Conservation (phyloP, 2,329 filamentous ascomycete genomes). For the Diaporthe sp. region DNA sequence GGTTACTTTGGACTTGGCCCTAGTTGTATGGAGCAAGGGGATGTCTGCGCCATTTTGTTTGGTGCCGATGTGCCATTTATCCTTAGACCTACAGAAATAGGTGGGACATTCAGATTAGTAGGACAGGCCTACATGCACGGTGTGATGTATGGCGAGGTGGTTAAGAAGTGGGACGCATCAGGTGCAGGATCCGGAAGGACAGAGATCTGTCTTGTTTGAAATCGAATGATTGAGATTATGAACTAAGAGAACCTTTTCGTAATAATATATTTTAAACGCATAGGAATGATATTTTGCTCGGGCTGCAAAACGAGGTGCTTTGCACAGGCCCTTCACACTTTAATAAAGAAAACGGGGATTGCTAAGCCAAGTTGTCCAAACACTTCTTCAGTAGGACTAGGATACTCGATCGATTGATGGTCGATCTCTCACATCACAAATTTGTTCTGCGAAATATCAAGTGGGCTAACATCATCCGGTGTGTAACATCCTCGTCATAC, state of each 20-base stretch:
- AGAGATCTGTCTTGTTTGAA: neutral
- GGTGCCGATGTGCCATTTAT: neutral
- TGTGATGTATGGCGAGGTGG: constrained; percentile 2
- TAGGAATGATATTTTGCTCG: too few species aligned
- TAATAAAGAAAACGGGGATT: too few species aligned
- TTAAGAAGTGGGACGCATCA: neutral
- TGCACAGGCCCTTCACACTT: too few species aligned
- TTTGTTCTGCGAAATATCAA: too few species aligned
- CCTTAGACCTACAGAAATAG: neutral
- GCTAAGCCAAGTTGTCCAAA: too few species aligned
- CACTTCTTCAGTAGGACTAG: too few species aligned
- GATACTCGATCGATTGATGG: too few species aligned
- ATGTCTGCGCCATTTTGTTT: neutral
- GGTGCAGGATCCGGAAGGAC: neutral
- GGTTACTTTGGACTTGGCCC: neutral
- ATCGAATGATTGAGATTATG: neutral
- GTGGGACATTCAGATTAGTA: neutral
- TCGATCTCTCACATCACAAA: too few species aligned
- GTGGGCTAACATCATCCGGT: too few species aligned
- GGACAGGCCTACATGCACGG: neutral
- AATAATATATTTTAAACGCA: too few species aligned
- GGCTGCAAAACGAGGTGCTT: too few species aligned
- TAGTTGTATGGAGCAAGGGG: neutral
- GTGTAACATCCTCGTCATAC: too few species aligned
- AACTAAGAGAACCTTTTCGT: neutral